Percentiles rank a stretch among this genome's conserved stretches.
These are phyloP conservation scores for Nothophoma quercina DNA, from an alignment of 2,329 filamentous ascomycete genomes.

Conservation along the genomic window DNA sequence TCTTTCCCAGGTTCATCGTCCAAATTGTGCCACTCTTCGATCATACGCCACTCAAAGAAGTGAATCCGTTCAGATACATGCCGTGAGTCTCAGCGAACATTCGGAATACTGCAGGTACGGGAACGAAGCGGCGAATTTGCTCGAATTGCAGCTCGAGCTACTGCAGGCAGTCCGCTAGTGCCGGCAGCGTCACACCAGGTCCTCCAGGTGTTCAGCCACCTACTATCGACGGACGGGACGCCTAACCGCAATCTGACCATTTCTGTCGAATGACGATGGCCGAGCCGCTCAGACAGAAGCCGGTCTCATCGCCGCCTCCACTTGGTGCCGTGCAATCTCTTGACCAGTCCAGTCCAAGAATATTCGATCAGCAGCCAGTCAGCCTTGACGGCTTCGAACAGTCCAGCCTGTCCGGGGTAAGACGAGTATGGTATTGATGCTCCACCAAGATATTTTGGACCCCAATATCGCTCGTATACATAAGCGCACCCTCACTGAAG, in stretches of 20 bases:
- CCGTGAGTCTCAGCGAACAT: background rate
- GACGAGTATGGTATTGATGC: background rate
- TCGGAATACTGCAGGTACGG: constrained; percentile 1
- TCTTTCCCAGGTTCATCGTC: background rate
- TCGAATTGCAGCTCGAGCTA: background rate
- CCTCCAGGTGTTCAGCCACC: background rate
- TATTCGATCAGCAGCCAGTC: background rate
- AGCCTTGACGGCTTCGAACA: background rate
- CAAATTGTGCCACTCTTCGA: no score
- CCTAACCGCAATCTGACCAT: background rate
- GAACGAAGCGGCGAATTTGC: background rate
- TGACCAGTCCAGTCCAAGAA: background rate
- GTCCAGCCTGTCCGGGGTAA: background rate
- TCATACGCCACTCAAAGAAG: no score
- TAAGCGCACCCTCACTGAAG: background rate
- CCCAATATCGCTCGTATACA: background rate
- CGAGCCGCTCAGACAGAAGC: background rate
- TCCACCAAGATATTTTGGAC: background rate
- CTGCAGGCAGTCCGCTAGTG: background rate
- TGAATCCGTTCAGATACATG: no score
- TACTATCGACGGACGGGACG: background rate
- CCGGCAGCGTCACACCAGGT: background rate
- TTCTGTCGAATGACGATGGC: background rate
- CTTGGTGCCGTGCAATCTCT: background rate
- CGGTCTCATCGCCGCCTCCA: background rate